A percentile compares a stretch with the other conserved stretches of the same genome.
Conservation (phyloP, 805 yeast genomes). For the Suhomyces emberorum region DNA sequence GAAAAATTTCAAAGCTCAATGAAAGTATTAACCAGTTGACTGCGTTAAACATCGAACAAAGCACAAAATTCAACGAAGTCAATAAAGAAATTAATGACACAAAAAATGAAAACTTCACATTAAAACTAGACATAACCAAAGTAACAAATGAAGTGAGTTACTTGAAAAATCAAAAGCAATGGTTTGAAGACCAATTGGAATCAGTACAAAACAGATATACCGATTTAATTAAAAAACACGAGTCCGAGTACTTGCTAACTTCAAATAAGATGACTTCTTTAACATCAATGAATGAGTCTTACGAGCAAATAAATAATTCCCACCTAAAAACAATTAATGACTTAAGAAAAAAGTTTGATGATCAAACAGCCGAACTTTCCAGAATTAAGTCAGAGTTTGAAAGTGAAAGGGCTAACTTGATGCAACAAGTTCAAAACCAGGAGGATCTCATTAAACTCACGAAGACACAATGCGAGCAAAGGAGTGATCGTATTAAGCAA, state of each 20-base stretch:
- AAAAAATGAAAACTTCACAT: slow-evolving; percentile 34
- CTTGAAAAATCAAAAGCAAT: slow-evolving; percentile 31
- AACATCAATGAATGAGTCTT: slow-evolving; percentile 21
- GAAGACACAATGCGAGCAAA: slow-evolving; percentile 50
- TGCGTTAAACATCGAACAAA: slow-evolving; percentile 33
- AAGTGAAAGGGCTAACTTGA: slow-evolving; percentile 46
- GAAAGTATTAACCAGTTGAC: slow-evolving; percentile 29
- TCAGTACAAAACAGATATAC: slow-evolving; percentile 34
- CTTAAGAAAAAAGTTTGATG: slow-evolving; percentile 41
- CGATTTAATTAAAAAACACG: slow-evolving; percentile 37
- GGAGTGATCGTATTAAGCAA: slow-evolving; percentile 48
- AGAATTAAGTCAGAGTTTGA: slow-evolving; percentile 24
- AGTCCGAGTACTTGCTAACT: slow-evolving; percentile 30
- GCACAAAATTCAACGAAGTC: slow-evolving; percentile 31
- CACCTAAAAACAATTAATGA: slow-evolving; percentile 44
- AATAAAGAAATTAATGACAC: slow-evolving; percentile 35
- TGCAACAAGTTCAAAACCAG: slow-evolving; percentile 46
- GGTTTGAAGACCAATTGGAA: slow-evolving; percentile 40
- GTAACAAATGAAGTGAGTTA: slow-evolving; percentile 32
- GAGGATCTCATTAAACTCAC: slow-evolving; percentile 58
- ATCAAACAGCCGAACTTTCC: slow-evolving; percentile 16
- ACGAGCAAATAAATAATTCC: slow-evolving; percentile 33
- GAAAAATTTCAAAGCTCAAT: slow-evolving; percentile 24
- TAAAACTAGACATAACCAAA: slow-evolving; percentile 35
- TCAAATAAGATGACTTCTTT: slow-evolving; percentile 29